Base-by-base conservation (phyloP, 805 yeast species). In the Sugiyamaella valdiviana region DNA sequence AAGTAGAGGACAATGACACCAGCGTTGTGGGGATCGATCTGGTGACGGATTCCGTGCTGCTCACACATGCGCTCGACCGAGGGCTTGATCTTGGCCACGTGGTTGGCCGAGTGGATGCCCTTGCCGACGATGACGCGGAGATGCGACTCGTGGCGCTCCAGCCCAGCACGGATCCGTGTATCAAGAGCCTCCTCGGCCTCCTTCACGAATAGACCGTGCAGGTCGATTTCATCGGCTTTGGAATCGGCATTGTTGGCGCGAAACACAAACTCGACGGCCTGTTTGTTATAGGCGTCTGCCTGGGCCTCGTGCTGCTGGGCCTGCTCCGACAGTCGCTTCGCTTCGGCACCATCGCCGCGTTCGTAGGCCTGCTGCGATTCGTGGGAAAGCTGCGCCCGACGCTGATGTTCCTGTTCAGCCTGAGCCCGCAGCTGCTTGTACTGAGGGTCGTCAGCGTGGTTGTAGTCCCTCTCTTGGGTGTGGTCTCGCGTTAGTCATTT, bases 111-210 rank as follows among this genome's bases (percentile, higher is more conserved):
- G 63, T 90, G 98, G 38, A 80, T 62, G 6, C 97, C 98, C 66
- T 91, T 91, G 7, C 98, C 98, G 7, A 89, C 97, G 63, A 91
- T 90, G 32, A 88, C 93, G 54, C 80, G 78, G 39, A 91, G 68
- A 44, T 76, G 78, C 2, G 75, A 65, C 60, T 86, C 93, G 47
- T 77, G 70, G 20, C 78, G 69, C 36, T 61, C 61, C 14, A 79
- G 73, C 46, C 82, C 87, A 22, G 79, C 80, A n/a, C 75, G 73
- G 43, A 91, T 76, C 50, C 98, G 74, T 51, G 77, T 79, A 57
- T 83, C 85, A 55, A 91, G 71, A 44, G 84, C 78, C 62, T 79
- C 83, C 52, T 79, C 78, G 6, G 97, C 96, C 68, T 91, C 99
- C 42, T 82, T 83, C 16, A 91, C 95, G 58, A 74, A 90, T 24